Base-by-base conservation (phyloP, 73 alveolate species). In the Urostyla sp. region DNA sequence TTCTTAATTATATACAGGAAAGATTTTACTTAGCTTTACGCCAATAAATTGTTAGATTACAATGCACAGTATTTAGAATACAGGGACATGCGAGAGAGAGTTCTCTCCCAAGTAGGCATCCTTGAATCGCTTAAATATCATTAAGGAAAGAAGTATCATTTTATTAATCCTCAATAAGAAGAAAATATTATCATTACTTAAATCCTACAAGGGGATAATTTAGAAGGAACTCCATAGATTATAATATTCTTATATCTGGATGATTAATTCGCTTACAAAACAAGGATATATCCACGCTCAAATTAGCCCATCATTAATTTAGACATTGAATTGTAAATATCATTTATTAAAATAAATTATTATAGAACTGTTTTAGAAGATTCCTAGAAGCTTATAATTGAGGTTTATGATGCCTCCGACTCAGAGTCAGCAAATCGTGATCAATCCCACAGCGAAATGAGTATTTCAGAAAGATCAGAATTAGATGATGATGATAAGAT, bases 321-420 rank as follows among this genome's bases (percentile, higher is more conserved):
- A 11, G 80, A 66, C 20, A 66, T 66, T 37, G 80, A 66, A 18
- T 40, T 66, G 80, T 66, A n/a, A n/a, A n/a, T n/a, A n/a, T n/a
- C n/a, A n/a, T n/a, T n/a, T n/a, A n/a, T n/a, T n/a, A n/a, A n/a
- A n/a, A n/a, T n/a, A n/a, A n/a, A n/a, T n/a, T n/a, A n/a, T n/a
- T n/a, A n/a, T n/a, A n/a, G n/a, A n/a, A n/a, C 44, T 26, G 27
- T 66, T 6, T 63, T 63, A 1, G 28, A 18, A 7, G 80, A 66
- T 66, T 59, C 80, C 7, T 16, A 37, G 13, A 66, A 66, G 48
- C 37, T 66, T 11, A 66, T 66, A 16, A 66, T 66, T 6, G 80
- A 66, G 46, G 7, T 66, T 7, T 66, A 66, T 66, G 80, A 66
- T 44, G 80, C 80, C 7, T 40, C 36, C 10, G 44, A 66, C 26